Evolutionary conservation across 2,329 filamentous ascomycete genomes (phyloP), one percentile per base, ranked within the genome.

Genomic region (Davidsoniella australis): DNA sequence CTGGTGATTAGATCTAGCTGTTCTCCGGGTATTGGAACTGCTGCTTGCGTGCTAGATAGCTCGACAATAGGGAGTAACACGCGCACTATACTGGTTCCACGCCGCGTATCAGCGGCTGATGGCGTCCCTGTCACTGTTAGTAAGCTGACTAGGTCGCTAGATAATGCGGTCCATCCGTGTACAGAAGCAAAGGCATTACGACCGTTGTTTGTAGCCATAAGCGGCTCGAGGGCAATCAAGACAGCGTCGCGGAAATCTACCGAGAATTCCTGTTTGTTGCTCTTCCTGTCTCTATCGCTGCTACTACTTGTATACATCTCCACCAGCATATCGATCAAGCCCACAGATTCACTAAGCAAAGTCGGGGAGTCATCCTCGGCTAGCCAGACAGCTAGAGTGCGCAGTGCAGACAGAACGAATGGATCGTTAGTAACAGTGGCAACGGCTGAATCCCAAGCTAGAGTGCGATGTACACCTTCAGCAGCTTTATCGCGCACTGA

Each of bases 291-390:
- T 56, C 50, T 17, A 18, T 36, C 29, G 16, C 48, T 20, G 23
- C 55, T 47, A 2, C 51, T 50, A 23, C 36, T 18, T 10, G 64
- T 64, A 59, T 82, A 83, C 0, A 83, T 63, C 10, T 79, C 76
- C 47, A 80, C 58, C 29, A 82, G 66, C 66, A 83, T 72, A 55
- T 83, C 80, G 53, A 69, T 70, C 45, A 83, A 61, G 0, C 76
- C 77, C 0, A 70, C 68, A 9, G 70, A 71, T 56, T 80, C 73
- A 45, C 65, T 69, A 9, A 76, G 65, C 38, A 82, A 58, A 6
- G 64, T 61, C 12, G 76, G 71, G 39, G 76, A 76, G 39, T 82
- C 78, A 50, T 84, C 79, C 54, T 84, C 80, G 6, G 75, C 67
- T n/a, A 83, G 63, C 80, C 80, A 84, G 16, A 82, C 67, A 1